Percentiles rank a stretch among this genome's conserved stretches.
Evolutionary conservation across 441 rosid species (phyloP).

Genomic region (Melastoma candidum): DNA sequence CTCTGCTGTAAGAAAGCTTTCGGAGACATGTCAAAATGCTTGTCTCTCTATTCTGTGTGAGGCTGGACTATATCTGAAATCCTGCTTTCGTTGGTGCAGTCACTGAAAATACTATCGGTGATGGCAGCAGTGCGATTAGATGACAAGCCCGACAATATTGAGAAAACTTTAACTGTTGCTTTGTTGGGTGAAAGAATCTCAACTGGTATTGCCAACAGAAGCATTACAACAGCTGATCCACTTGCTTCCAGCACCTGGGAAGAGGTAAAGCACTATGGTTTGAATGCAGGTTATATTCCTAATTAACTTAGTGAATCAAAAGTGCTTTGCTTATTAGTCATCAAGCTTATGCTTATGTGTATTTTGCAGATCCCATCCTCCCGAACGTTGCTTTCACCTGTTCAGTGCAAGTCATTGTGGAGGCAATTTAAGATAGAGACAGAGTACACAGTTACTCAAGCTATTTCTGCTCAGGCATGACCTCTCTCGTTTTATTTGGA

Average conservation of each 20-base stretch:
- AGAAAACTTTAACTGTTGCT: constrained; percentile 40
- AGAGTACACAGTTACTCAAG: constrained; percentile 62
- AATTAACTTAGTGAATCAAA: background rate
- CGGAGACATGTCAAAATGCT: constrained; percentile 3
- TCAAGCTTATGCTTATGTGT: background rate
- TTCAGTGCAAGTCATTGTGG: constrained; percentile 74
- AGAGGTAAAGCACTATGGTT: constrained; percentile 34
- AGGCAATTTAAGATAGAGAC: constrained; percentile 76
- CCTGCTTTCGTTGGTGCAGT: constrained; percentile 22
- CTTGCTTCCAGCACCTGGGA: constrained; percentile 75
- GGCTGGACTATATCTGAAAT: constrained; percentile 1
- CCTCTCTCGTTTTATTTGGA: background rate
- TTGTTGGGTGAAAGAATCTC: constrained; percentile 44
- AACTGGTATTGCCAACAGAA: constrained; percentile 19
- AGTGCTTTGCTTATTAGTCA: background rate
- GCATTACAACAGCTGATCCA: constrained; percentile 32
- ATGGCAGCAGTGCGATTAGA: constrained; percentile 71
- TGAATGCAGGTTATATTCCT: background rate
- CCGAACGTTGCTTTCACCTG: constrained; percentile 51
- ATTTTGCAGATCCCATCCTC: constrained; percentile 42
- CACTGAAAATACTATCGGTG: constrained; percentile 55
- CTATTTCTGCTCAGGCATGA: constrained; percentile 69
- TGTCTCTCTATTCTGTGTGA: constrained; percentile 13
- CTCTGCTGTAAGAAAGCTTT: constrained; percentile 34
- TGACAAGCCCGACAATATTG: constrained; percentile 57